Evolutionary conservation across 2,329 filamentous ascomycete genomes (phyloP), one percentile per base, ranked within the genome.

Genomic region (Fusarium sp.): DNA sequence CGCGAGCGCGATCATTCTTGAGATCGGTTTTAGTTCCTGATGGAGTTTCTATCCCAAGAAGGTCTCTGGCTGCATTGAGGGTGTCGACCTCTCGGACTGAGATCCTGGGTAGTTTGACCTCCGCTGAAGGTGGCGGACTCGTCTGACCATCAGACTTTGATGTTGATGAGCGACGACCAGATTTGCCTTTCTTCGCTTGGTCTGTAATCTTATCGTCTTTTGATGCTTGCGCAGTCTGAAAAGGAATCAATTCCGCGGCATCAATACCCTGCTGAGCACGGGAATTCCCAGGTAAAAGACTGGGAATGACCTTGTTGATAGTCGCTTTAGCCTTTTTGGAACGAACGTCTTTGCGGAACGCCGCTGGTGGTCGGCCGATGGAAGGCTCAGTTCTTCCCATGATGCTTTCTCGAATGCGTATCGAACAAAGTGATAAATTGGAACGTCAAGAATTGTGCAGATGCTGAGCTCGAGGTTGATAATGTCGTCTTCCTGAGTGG

Each of bases 271-370:
- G 81, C n/a, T 83, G 83, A 1, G 89, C 88, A 52, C 87, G 83
- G 16, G 86, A 80, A 69, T 87, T 85, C 4, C 85, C 82, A 1
- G 82, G 78, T 3, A 90, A 78, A 11, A 90, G 78, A 0, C 85
- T 80, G 3, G 89, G 89, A 14, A 91, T 85, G n/a, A 83, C 81
- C 72, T 86, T 86, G 77, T 90, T 89, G 63, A 90, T 77, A 5
- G 88, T 89, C 11, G 85, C 81, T 56, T 85, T 86, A 30, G 87
- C 88, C 60, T 83, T 81, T 71, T 89, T 89, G 16, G 90, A 84
- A 38, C 86, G 84, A 4, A 81, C 79, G 38, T 77, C 77, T 12
- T 71, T 73, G 45, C 75, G 75, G 18, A 76, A 75, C 10, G 67
- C 64, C 9, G 75, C 73, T 0, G 75, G 75, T 7, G 73, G 71